Conservation (phyloP, 2,329 filamentous ascomycete species). For the Fusarium goolgardi region DNA sequence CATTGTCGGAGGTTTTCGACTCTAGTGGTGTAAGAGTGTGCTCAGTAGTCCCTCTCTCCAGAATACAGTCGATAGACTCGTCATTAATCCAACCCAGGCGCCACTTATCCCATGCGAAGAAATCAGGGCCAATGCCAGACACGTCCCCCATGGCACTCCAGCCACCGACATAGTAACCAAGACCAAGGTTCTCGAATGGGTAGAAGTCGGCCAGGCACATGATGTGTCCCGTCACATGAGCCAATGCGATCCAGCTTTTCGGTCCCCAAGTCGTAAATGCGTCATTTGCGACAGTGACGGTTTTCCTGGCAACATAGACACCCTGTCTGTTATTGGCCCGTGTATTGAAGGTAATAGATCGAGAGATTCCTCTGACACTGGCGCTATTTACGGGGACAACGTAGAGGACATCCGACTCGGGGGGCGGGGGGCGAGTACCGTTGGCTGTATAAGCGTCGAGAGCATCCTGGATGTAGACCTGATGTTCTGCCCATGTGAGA, state of each 20-base stretch:
- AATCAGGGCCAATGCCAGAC: conserved; percentile 51
- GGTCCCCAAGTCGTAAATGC: conserved; percentile 48
- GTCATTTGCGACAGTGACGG: conserved; percentile 50
- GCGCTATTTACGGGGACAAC: conserved; percentile 27
- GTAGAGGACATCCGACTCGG: conserved; percentile 34
- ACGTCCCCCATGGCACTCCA: conserved; percentile 55
- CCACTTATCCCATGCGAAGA: conserved; percentile 56
- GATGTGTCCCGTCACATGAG: conserved; percentile 54
- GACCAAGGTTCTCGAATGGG: conserved; percentile 40
- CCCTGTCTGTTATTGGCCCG: neutral
- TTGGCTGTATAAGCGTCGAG: conserved; percentile 30
- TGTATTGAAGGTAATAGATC: conserved; percentile 17
- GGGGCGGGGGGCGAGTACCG: conserved; percentile 12
- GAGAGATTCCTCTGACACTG: conserved; percentile 4
- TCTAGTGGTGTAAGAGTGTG: conserved; percentile 42
- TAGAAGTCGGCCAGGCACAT: conserved; percentile 55
- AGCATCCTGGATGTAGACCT: conserved; percentile 35
- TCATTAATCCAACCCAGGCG: conserved; percentile 53
- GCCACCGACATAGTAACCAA: conserved; percentile 51
- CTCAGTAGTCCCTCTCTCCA: conserved; percentile 38
- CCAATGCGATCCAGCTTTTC: conserved; percentile 46
- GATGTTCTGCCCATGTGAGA: conserved; percentile 18
- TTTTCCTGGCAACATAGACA: conserved; percentile 36
- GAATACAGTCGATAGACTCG: conserved; percentile 51
- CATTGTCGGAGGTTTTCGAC: neutral